phyloP scores from a whole-genome alignment of 2,329 filamentous ascomycete genomes.

The Paradendryphiella salina region DNA sequence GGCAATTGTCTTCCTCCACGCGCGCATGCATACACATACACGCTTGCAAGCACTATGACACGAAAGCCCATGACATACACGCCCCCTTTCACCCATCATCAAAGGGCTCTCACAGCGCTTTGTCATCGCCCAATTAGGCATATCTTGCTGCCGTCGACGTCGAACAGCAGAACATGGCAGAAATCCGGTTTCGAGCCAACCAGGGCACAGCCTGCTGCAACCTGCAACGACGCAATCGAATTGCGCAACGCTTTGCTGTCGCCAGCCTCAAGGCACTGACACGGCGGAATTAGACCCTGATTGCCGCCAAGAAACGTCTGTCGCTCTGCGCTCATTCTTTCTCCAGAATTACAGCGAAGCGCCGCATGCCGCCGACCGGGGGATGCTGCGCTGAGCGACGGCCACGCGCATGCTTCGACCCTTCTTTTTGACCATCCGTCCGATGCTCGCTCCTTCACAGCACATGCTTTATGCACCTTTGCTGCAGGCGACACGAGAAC shows the following conservation, averaged over 20 bases:
- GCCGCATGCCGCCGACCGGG: conserved; percentile 15
- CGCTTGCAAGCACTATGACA: no score
- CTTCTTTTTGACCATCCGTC: conserved; percentile 8
- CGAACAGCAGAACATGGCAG: background rate
- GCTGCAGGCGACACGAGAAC: conserved; percentile 12
- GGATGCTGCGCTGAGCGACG: background rate
- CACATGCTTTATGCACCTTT: conserved; percentile 1
- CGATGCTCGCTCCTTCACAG: conserved; percentile 6
- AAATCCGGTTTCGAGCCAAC: conserved; percentile 12
- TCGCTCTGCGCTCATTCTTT: no score
- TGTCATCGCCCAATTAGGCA: background rate
- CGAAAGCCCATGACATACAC: background rate
- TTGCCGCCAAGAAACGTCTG: background rate
- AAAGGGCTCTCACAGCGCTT: background rate
- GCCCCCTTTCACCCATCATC: background rate
- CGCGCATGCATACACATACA: background rate
- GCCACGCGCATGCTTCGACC: background rate
- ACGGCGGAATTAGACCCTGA: conserved; percentile 9
- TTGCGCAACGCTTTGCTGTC: background rate
- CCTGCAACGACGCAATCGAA: conserved; percentile 7
- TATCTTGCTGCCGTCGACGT: background rate
- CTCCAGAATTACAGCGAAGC: conserved; percentile 2
- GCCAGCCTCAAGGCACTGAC: conserved; percentile 4
- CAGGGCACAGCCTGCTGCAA: conserved; percentile 3
- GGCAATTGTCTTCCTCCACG: conserved; percentile 11